Evolutionary conservation across 768 basidiomycete genomes (phyloP).

Genomic region (Dictyophora rubrovolvata): DNA sequence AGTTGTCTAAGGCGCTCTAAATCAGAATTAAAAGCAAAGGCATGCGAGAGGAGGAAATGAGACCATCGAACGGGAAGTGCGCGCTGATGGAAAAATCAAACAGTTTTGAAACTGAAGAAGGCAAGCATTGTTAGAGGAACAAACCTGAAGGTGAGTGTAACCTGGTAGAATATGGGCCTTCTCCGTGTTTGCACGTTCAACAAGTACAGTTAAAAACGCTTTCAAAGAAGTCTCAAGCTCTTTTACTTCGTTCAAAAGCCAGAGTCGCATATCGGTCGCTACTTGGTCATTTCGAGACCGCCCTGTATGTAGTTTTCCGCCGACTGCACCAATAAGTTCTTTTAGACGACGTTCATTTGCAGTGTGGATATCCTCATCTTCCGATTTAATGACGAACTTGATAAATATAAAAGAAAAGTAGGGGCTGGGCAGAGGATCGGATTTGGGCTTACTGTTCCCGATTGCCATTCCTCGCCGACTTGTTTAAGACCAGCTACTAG

Average conservation of each 20-base stretch:
- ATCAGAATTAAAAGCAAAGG: constrained; percentile 86
- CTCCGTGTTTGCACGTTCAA: constrained; percentile 89
- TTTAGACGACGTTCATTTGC: constrained; percentile 93
- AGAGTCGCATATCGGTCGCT: constrained; percentile 95
- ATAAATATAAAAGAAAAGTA: background rate
- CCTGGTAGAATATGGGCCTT: constrained; percentile 87
- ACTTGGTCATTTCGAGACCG: constrained; percentile 97
- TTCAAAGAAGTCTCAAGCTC: constrained; percentile 60
- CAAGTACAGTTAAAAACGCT: constrained; percentile 77
- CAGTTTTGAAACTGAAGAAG: background rate
- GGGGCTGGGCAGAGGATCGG: background rate
- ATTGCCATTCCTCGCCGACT: constrained; percentile 82
- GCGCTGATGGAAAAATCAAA: constrained; percentile 45
- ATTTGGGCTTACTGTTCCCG: constrained; percentile 45
- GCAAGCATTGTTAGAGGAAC: constrained; percentile 10
- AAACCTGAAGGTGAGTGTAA: constrained; percentile 93
- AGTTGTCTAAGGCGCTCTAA: constrained; percentile 77
- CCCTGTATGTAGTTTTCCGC: constrained; percentile 95
- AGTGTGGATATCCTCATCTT: constrained; percentile 98
- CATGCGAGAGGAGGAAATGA: constrained; percentile 90
- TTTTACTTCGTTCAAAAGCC: constrained; percentile 75
- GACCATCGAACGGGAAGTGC: constrained; percentile 99
- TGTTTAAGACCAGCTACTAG: constrained; percentile 63
- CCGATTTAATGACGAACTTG: constrained; percentile 68
- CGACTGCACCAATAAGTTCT: constrained; percentile 85